Base-by-base conservation (phyloP, 2,329 filamentous ascomycete genomes). In the Phialocephala subalpina region DNA sequence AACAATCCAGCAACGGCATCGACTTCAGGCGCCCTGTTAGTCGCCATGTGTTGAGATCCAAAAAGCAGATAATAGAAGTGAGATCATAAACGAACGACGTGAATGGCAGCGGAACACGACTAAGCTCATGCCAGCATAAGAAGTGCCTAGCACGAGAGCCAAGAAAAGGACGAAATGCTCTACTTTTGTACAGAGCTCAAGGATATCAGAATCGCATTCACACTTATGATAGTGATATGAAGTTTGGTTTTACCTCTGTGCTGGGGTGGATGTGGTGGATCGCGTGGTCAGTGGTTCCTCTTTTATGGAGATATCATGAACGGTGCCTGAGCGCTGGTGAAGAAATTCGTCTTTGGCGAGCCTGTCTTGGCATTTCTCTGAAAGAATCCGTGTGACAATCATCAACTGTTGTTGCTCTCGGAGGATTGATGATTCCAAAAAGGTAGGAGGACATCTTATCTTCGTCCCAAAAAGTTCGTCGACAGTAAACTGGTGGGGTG, bases 1-100 rank as follows among this genome's bases (percentile, higher is more conserved):
- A 80, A 78, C 1, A 75, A 52, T 18, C 49, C 63, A 18, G 64
- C 67, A 36, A 69, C 61, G 33, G 59, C 62, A 29, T 63, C 60
- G 49, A 71, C 67, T 61, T 70, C 58, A 16, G 53, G 40, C 29
- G 62, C 55, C 3, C 60, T 59, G 42, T 35, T 66, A 18, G 64
- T 42, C n/a, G 55, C 33, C 63, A 65, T 65, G 25, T 20, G 29
- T 22, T 22, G 59, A 25, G 16, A 22, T 61, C 47, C 22, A 9
- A 40, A 47, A 27, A 6, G 58, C 35, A 27, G 18, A 35, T 47
- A 38, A 47, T 27, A 42, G 35, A 9, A 52, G 22, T 49, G n/a
- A 36, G 36, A 38, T 1, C n/a, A 45, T 25, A 35, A 47, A 53
- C 38, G 38, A 25, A 49, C 33, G 53, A 53, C 8, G 4, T 18